Conservation (phyloP, 2,329 filamentous ascomycete species). For the Orbilia blumenaviensis region DNA sequence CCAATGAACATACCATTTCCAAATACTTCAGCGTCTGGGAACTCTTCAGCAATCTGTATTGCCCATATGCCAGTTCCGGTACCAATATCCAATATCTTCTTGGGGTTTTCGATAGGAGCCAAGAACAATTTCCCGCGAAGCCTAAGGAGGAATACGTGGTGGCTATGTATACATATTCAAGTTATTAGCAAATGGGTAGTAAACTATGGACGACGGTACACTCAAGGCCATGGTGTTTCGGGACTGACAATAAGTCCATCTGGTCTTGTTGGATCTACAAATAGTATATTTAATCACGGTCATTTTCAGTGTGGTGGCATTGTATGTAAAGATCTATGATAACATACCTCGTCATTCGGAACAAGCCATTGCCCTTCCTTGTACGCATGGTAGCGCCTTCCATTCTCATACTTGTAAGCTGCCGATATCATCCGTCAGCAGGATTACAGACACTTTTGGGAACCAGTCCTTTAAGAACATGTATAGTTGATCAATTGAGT, state of each 20-base stretch:
- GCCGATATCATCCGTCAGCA: not conserved
- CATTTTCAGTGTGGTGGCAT: no score
- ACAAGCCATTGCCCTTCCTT: conserved; percentile 30
- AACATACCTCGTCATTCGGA: conserved; percentile 31
- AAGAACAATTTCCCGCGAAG: conserved; percentile 63
- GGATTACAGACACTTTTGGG: not conserved
- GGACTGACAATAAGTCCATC: conserved; percentile 45
- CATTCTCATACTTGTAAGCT: conserved; percentile 31
- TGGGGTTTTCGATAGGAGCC: conserved; percentile 63
- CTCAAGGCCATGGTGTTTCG: no score
- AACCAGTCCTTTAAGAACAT: not conserved
- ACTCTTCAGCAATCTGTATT: conserved; percentile 60
- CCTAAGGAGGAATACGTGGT: conserved; percentile 65
- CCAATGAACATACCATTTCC: conserved; percentile 38
- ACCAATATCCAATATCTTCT: conserved; percentile 65
- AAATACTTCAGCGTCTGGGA: conserved; percentile 53
- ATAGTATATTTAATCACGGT: no score
- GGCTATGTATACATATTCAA: conserved; percentile 56
- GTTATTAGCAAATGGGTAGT: not conserved
- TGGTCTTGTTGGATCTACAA: conserved; percentile 48
- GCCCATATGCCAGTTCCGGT: conserved; percentile 69
- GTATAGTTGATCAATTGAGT: no score
- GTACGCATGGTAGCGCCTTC: conserved; percentile 27
- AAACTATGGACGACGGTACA: no score
- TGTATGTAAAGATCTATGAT: no score